Base-by-base conservation (phyloP, 768 basidiomycete species). In the Leccinum subgranulosum region DNA sequence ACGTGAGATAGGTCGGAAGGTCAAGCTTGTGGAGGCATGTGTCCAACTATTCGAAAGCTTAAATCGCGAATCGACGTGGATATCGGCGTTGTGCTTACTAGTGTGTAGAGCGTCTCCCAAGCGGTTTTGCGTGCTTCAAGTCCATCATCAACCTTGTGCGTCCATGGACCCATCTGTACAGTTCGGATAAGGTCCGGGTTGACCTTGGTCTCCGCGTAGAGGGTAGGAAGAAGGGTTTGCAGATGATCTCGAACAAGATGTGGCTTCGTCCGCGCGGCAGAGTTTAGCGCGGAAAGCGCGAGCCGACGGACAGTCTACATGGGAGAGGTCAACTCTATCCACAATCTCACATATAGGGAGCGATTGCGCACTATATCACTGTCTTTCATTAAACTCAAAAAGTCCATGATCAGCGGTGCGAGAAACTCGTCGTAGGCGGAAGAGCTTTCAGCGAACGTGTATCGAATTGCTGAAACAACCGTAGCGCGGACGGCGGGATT, bases 121-220 rank as follows among this genome's bases (percentile, higher is more conserved):
- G 97, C 96, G 0, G 92, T 95, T 80, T 98, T 98, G 57, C 97
- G 86, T 21, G 94, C 87, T 61, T 98, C 96, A 41, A 98, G 79
- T 49, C 97, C 97, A 62, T 98, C 95, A 65, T 99, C 97, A 53
- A 97, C 92, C 70, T 91, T 94, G 75, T 96, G 93, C 27, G 88
- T 91, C 94, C 94, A 97, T 3, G 94, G 94, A 21, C 94, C 94
- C 94, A 97, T 97, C 68, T 94, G 92, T 12, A 97, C 94, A 1
- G 90, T 92, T 29, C 90, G 85, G 67, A 96, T 87, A 57, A 94
- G 84, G 2, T 86, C 81, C 3, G 83, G 79, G 60, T 92, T 93
- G 69, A 94, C 75, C 36, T 80, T 68, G 0, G 95, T 97, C 75
- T 98, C 93, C 36, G 83, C 79, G 74, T 97, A 98, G 27, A 99